These are phyloP conservation scores for Epichloe baconii DNA, from an alignment of 2,329 filamentous ascomycete genomes.

Conservation along the genomic window DNA sequence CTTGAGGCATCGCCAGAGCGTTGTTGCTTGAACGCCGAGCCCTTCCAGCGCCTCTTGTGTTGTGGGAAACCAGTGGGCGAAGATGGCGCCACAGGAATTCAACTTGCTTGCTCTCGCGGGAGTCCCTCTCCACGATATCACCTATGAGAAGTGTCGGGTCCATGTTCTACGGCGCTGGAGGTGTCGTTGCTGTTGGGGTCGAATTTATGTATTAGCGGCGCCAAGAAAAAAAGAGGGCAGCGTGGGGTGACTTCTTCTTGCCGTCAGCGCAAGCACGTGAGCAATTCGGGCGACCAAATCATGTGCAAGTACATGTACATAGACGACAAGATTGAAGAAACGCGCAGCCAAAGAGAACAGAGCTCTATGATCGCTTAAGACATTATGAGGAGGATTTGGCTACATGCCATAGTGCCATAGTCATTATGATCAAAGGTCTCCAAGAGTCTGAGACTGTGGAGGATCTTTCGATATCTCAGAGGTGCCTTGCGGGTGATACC, in stretches of 20 bases:
- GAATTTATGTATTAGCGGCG: neutral
- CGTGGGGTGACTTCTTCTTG: neutral
- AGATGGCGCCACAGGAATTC: conserved; percentile 32
- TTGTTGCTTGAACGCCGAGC: conserved; percentile 67
- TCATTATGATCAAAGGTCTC: no score
- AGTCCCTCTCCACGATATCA: conserved; percentile 68
- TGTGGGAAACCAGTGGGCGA: conserved; percentile 67
- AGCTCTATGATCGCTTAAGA: no score
- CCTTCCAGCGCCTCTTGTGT: conserved; percentile 61
- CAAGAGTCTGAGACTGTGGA: no score
- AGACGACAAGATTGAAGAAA: no score
- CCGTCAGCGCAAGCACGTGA: neutral
- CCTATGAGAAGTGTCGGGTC: conserved; percentile 45
- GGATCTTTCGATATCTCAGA: no score
- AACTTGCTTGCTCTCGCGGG: conserved; percentile 46
- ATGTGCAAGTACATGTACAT: no score
- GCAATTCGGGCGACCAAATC: neutral
- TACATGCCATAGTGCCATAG: no score
- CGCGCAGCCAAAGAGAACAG: no score
- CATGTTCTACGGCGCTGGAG: conserved; percentile 13
- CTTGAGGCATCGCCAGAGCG: conserved; percentile 13
- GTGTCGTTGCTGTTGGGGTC: neutral
- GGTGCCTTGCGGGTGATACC: no score
- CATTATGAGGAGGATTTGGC: no score
- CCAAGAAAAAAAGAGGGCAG: neutral